Evolutionary conservation across 345 rosid genomes (phyloP), one percentile per base, ranked within the genome.

Genomic region (Populus alba): DNA sequence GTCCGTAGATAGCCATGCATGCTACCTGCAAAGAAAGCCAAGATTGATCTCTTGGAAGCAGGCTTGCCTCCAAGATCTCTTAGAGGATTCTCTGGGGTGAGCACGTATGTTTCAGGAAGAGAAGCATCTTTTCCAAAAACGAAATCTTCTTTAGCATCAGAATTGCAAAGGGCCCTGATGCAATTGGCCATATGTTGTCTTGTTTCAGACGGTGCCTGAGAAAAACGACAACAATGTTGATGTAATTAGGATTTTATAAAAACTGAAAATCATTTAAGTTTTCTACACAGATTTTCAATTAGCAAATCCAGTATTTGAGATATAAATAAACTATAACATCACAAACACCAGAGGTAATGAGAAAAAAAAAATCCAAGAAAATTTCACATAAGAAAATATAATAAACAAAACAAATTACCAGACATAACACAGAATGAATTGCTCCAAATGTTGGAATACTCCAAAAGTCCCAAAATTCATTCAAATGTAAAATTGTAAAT

Each of bases 1-100:
- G 98, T 95, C 66, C 99, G 85, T 33, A 95, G 81, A 79, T 95
- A 92, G 20, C 99, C 99, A 15, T 93, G 99, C 99, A 95, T 89
- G 68, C 81, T 83, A 8, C 98, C 99, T 1, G 99, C 99, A 72
- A 91, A 95, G 90, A 95, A 95, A 59, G 98, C 98, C 25, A 93
- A 88, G 75, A 85, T 89, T 51, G 90, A 73, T 82, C 98, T 92
- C 75, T 87, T 74, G n/a, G 97, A 92, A 67, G 89, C 61, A 68
- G 87, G 90, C 63, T 87, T 86, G 27, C 99, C 98, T 78, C 99
- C 98, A 53, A 90, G 79, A 74, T 84, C 90, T 67, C 89, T 80
- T 2, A 89, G 88, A 23, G 91, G 95, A 70, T 82, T 88, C 81
- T 85, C 87, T 2, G 92, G 89, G 49, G 78, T 57, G 39, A 81